phyloP scores from a whole-genome alignment of 208 protist genomes.

The Phytomonas sp. region DNA sequence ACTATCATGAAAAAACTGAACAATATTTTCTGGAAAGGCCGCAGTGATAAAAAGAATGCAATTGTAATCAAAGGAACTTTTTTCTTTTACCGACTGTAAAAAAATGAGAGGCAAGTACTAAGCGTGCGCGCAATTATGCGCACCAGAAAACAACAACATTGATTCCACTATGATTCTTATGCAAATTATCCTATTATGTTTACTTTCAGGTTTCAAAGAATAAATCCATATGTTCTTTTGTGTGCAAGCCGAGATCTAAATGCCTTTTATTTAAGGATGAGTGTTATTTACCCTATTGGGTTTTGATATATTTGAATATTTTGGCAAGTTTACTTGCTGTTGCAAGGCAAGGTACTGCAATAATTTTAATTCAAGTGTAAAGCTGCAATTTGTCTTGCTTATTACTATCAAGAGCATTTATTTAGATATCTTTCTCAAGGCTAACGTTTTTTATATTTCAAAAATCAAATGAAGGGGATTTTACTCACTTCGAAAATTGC shows the following conservation, averaged over 20 bases:
- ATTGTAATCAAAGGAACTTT: background rate
- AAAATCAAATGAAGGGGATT: slow-evolving; percentile 16
- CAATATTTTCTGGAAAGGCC: background rate
- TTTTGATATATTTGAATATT: background rate
- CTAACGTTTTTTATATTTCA: background rate
- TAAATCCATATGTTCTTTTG: background rate
- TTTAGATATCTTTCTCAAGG: background rate
- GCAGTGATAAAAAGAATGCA: background rate
- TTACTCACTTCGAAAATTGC: slow-evolving; percentile 8
- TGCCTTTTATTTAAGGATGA: background rate
- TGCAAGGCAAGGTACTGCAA: background rate
- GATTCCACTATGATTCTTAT: background rate
- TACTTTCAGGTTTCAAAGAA: background rate
- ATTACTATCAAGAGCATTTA: background rate
- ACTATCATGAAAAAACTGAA: background rate
- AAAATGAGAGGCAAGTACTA: background rate
- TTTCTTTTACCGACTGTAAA: background rate
- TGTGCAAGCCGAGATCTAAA: background rate
- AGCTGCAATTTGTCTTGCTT: background rate
- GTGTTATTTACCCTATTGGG: background rate
- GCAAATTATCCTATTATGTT: background rate
- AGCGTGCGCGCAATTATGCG: background rate
- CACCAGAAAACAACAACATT: background rate
- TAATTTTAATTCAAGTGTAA: background rate
- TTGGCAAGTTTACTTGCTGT: background rate